Conservation (phyloP, 306 rosid genomes). For the Fagus crenata region DNA sequence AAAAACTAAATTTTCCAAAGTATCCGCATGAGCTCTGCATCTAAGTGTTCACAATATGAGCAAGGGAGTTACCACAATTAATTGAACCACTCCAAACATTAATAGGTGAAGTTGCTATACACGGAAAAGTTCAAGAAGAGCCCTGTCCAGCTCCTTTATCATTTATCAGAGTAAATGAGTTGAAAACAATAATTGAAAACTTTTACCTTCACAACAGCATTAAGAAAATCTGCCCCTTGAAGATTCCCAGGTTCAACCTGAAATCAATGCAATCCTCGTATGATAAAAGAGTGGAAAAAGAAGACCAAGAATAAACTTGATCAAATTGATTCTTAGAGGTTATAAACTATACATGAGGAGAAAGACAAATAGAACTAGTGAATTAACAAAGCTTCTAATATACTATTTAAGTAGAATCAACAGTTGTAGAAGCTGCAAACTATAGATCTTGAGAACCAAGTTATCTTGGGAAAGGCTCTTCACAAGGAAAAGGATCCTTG, state of each 20-base stretch:
- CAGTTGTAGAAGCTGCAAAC: background rate
- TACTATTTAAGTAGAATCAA: no score
- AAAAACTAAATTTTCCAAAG: background rate
- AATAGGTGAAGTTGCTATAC: background rate
- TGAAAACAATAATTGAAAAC: background rate
- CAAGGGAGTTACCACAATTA: background rate
- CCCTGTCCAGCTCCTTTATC: background rate
- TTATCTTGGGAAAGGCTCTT: background rate
- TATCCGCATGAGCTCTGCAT: background rate
- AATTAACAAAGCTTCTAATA: background rate
- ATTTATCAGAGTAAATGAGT: background rate
- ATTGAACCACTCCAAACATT: background rate
- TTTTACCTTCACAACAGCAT: slow-evolving; percentile 94
- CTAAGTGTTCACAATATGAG: background rate
- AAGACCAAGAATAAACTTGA: slow-evolving; percentile 15
- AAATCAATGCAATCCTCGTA: slow-evolving; percentile 31
- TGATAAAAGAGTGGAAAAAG: slow-evolving; percentile 11
- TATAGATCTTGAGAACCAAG: background rate
- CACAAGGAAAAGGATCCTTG: background rate
- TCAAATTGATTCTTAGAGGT: background rate
- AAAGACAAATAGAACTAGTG: background rate
- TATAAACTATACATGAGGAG: background rate
- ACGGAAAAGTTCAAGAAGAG: slow-evolving; percentile 15
- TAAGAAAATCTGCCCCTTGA: slow-evolving; percentile 72
- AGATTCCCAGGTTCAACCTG: slow-evolving; percentile 71